A percentile compares a stretch with the other conserved stretches of the same genome.
Conservation (phyloP, 208 protist species). For the Perkinsela sp. region DNA sequence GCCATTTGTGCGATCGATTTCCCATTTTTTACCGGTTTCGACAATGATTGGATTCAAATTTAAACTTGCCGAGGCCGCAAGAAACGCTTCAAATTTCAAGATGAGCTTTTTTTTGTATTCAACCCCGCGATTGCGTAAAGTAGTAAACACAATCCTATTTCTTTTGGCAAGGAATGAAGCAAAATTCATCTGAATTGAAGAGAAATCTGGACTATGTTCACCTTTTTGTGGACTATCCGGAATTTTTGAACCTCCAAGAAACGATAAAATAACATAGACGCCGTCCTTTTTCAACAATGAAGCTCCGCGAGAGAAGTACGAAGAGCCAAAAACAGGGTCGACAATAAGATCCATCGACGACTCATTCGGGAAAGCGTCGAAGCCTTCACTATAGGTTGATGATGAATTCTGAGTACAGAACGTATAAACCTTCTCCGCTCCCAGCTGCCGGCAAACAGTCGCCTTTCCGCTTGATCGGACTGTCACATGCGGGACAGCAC, state of each 20-base stretch:
- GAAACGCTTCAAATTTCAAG: constrained; percentile 7
- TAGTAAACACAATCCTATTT: constrained; percentile 26
- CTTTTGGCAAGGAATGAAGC: constrained; percentile 23
- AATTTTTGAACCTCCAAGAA: constrained; percentile 19
- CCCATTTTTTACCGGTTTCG: neutral
- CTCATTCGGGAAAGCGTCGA: constrained; percentile 10
- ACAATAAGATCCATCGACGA: constrained; percentile 25
- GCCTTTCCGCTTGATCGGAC: neutral
- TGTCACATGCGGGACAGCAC: constrained; percentile 13
- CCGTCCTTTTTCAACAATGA: constrained; percentile 25
- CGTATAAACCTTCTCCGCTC: constrained; percentile 2
- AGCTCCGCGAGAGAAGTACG: constrained; percentile 24
- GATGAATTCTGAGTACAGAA: constrained; percentile 1
- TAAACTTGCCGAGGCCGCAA: neutral
- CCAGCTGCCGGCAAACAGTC: constrained; percentile 1
- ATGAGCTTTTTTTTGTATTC: constrained; percentile 27
- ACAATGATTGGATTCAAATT: neutral
- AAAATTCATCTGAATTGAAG: constrained; percentile 10
- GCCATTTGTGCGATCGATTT: neutral
- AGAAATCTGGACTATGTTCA: neutral
- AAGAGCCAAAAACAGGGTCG: constrained; percentile 35
- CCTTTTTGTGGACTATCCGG: neutral
- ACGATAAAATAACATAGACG: constrained; percentile 20
- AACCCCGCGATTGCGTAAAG: constrained; percentile 16
- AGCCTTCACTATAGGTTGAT: neutral